Evolutionary conservation across 2,329 filamentous ascomycete genomes (phyloP), one percentile per base, ranked within the genome.

Genomic region (Phaeoacremonium minimum): DNA sequence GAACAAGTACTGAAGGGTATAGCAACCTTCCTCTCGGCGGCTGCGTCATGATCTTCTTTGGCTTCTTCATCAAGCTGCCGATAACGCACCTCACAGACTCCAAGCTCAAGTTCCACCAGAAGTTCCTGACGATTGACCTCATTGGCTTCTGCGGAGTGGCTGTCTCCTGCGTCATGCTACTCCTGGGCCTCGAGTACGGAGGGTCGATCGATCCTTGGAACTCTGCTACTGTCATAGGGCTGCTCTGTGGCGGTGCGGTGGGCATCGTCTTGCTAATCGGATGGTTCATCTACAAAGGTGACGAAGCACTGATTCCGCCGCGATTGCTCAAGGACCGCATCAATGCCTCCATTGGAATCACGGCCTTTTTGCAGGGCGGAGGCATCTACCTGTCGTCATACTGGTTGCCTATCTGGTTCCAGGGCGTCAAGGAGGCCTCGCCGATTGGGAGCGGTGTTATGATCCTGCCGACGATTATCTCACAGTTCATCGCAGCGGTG

Each of bases 11-110:
- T n/a, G n/a, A n/a, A n/a, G n/a, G n/a, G n/a, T n/a, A n/a, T n/a
- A 26, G 22, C 9, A 26, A 26, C 22, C 22, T 26, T 9, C 22
- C 22, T 9, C n/a, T 26, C 9, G 22, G 22, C 22, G 22, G 22
- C 22, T 26, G 9, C n/a, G 22, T n/a, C 22, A n/a, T 26, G 9
- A 9, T 26, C 22, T 26, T 26, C 22, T 26, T 26, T n/a, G 9
- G 9, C 22, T 9, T 26, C n/a, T 26, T 26, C 22, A n/a, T 26
- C n/a, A 47, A 31, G 17, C 33, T 46, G 15, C 33, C 38, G 4
- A 33, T 36, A 30, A 38, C 38, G 13, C 36, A 41, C 15, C 30
- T 41, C 8, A 15, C 28, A 9, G 13, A 18, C 11, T 8, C 26
- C 6, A 31, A 32, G 14, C 15, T 19, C 4, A 28, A 28, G 5